Conservation (phyloP, 441 rosid genomes). For the Adansonia gregorii region DNA sequence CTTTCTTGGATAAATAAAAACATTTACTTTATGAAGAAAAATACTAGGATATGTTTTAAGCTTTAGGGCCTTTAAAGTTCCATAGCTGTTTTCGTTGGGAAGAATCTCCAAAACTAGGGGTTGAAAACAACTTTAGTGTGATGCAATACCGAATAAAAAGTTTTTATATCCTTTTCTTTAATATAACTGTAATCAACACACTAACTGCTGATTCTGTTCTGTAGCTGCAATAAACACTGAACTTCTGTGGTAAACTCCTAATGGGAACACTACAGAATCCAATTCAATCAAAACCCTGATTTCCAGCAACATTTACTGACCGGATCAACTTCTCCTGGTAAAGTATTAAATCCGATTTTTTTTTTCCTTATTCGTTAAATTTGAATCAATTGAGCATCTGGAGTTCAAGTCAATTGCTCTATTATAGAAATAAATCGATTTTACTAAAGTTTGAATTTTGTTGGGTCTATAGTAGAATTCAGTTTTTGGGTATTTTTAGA, state of each 20-base stretch:
- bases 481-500: background rate
- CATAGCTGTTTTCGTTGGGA: background rate
- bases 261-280: background rate
- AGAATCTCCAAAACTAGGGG: background rate
- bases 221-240: background rate
- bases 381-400: background rate
- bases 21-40: too few species aligned
- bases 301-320: background rate
- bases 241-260: slow-evolving; percentile 4
- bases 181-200: background rate
- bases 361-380: background rate
- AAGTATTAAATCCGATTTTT: background rate
- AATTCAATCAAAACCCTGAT: slow-evolving; percentile 19
- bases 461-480: background rate
- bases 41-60: too few species aligned
- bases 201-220: background rate
- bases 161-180: background rate
- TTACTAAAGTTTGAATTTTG: background rate
- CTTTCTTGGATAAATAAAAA: background rate
- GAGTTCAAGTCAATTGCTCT: background rate
- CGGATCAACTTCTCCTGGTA: background rate
- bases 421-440: background rate
- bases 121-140: background rate
- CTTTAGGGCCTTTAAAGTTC: background rate
- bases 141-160: background rate